Percentiles rank a stretch among this genome's conserved stretches.
These are phyloP conservation scores for Pisolithus orientalis DNA, from an alignment of 768 basidiomycete species.

Conservation along the genomic window DNA sequence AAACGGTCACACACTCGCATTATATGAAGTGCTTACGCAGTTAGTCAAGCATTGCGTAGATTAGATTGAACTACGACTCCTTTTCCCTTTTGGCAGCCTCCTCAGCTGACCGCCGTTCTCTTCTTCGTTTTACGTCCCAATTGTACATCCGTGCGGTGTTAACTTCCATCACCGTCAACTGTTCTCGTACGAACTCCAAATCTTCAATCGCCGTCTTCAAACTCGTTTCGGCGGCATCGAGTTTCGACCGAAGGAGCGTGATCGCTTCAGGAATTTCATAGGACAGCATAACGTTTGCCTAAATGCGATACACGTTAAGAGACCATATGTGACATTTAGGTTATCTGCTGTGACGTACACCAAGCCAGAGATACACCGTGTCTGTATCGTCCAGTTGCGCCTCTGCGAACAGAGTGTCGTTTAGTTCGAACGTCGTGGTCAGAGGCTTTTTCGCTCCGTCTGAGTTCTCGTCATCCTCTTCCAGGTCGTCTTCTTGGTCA, in stretches of 20 bases:
- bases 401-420: conserved; percentile 92
- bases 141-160: conserved; percentile 96
- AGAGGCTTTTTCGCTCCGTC: conserved; percentile 42
- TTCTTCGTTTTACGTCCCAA: conserved; percentile 84
- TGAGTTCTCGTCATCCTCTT: conserved; percentile 37
- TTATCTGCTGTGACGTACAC: conserved; percentile 46
- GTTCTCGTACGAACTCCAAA: conserved; percentile 88
- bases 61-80: neutral
- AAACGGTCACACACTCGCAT: too few relatives aligned
- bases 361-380: conserved; percentile 92
- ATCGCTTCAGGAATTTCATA: conserved; percentile 82
- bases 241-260: conserved; percentile 66
- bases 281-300: conserved; percentile 98
- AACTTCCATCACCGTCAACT: conserved; percentile 93
- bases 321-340: neutral
- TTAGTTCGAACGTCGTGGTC: conserved; percentile 88
- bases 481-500: conserved; percentile 37
- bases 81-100: conserved; percentile 3
- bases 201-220: conserved; percentile 75
- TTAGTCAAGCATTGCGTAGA: too few relatives aligned
- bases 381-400: conserved; percentile 85
- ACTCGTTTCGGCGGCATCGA: conserved; percentile 59
- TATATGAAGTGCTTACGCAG: too few relatives aligned
- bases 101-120: conserved; percentile 46
- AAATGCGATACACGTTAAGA: neutral